These are phyloP conservation scores for Eleusine indica DNA, from an alignment of 176 grass and related monocot genomes.

Conservation along the genomic window DNA sequence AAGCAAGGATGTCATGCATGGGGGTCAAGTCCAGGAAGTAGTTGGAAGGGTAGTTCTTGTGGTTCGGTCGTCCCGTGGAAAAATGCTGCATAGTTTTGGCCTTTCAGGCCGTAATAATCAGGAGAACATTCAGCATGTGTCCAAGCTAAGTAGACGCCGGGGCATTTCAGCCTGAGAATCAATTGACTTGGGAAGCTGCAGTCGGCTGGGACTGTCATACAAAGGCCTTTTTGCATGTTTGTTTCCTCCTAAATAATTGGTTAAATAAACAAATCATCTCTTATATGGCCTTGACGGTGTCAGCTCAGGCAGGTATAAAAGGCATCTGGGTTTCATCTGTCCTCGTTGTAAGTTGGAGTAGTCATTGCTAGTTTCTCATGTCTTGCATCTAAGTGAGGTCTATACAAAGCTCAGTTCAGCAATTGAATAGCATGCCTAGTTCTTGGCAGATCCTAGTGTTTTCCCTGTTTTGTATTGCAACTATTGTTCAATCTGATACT, in stretches of 20 bases:
- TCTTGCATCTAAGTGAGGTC: not conserved
- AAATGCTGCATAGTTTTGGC: not conserved
- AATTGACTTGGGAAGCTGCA: not conserved
- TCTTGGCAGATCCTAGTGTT: conserved; percentile 37
- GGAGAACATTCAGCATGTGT: conserved; percentile 9
- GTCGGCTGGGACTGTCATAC: not conserved
- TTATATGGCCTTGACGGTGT: conserved; percentile 4
- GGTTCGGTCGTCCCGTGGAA: conserved; percentile 19
- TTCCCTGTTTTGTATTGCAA: conserved; percentile 28
- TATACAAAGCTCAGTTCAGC: not conserved
- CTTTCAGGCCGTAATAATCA: conserved; percentile 1
- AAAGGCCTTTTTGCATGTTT: not conserved
- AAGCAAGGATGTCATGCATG: not conserved
- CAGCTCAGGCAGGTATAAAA: conserved; percentile 34
- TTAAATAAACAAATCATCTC: not conserved
- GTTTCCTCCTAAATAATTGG: not conserved
- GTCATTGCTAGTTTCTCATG: not conserved
- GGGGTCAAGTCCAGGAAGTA: conserved; percentile 3
- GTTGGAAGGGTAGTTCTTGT: not conserved
- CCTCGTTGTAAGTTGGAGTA: not conserved
- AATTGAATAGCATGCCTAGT: conserved; percentile 24
- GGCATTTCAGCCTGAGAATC: not conserved
- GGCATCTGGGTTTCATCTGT: not conserved
- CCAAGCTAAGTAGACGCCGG: not conserved
- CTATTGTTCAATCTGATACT: conserved; percentile 40